Percentiles rank a stretch among this genome's conserved stretches.
These are phyloP conservation scores for Trifolium repens DNA, from an alignment of 306 rosid genomes.

Conservation along the genomic window DNA sequence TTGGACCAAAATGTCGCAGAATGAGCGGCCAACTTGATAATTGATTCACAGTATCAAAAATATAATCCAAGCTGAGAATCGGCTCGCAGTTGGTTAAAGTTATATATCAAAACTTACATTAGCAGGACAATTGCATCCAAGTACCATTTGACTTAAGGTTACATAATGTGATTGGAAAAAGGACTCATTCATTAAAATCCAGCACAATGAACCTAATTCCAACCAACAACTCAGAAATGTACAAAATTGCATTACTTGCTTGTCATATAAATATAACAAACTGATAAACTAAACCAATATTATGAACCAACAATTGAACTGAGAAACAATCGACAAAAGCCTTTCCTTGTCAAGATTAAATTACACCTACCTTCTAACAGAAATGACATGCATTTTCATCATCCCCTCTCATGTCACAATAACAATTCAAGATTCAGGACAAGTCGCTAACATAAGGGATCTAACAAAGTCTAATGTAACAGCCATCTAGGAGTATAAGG, in stretches of 20 bases:
- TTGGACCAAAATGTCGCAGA: too few species aligned
- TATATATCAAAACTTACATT: background rate
- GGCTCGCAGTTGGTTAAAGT: background rate
- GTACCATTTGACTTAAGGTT: background rate
- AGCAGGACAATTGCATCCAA: background rate
- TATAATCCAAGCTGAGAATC: background rate
- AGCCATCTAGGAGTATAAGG: conserved; percentile 10
- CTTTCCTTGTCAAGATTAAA: background rate
- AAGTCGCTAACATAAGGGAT: conserved; percentile 6
- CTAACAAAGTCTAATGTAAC: conserved; percentile 32
- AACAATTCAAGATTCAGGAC: conserved; percentile 15
- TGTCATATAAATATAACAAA: background rate
- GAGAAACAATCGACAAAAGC: background rate
- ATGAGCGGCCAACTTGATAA: too few species aligned
- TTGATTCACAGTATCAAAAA: too few species aligned
- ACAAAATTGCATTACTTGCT: background rate
- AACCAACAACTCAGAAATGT: background rate
- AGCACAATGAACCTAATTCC: background rate
- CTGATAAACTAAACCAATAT: background rate
- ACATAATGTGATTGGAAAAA: background rate
- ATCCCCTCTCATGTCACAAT: conserved; percentile 30
- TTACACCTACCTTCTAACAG: conserved; percentile 27
- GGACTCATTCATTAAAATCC: background rate
- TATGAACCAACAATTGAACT: background rate
- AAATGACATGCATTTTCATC: conserved; percentile 35